Evolutionary conservation across 2,329 filamentous ascomycete genomes (phyloP), one percentile per base, ranked within the genome.

Genomic region (Pseudocercospora pini-densiflorae): DNA sequence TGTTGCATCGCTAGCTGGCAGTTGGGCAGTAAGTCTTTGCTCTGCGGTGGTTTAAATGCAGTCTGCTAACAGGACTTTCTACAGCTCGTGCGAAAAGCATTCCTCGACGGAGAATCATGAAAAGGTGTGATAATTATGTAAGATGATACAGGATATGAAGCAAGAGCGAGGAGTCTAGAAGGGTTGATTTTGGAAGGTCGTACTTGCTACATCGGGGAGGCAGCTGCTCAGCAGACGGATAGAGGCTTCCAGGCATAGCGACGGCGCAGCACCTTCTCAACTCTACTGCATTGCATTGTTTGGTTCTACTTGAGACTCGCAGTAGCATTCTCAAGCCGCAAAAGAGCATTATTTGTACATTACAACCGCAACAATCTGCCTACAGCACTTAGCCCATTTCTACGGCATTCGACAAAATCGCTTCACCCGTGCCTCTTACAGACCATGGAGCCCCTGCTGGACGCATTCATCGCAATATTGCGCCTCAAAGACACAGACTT

Each of bases 1-100:
- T 72, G 94, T 98, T 66, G 95, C 90, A 61, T 88, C 89, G 49
- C 86, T 95, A 69, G 96, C 95, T 63, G 93, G 92, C 71, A 87
- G 84, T 67, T 99, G 96, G 95, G 90, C 94, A 77, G 94, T 99
- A 88, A 82, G 92, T 88, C 14, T 12, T 10, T 21, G 36, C 21
- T n/a, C 36, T n/a, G n/a, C 21, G 47, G 16, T 19, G 58, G n/a
- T 65, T 53, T 10, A 1, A 9, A n/a, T 24, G 16, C 33, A 3
- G 45, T 31, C 3, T 16, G 23, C 31, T 40, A 63, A 63, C 62
- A 66, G 43, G 67, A 58, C 40, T 29, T 3, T 21, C 45, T 8
- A 21, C 51, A 74, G 72, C 61, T 74, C 36, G 68, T 68, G 31
- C 66, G 71, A 55, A 73, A 72, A 64, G 62, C 72, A 16, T 57